Base-by-base conservation (phyloP, 306 rosid genomes). In the Oxytropis ochrocephala region DNA sequence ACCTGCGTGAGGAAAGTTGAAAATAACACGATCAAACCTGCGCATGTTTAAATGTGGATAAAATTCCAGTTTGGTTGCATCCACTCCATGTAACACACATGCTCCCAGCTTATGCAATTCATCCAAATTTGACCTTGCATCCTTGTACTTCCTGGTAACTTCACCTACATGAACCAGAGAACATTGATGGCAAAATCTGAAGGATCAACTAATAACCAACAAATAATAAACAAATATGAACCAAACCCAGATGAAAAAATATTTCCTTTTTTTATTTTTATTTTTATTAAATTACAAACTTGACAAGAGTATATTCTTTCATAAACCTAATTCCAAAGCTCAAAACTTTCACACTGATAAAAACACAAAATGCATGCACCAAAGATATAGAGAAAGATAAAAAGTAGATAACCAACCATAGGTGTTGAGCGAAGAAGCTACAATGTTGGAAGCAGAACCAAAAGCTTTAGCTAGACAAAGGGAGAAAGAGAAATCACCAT, bases 1-100 rank as follows among this genome's bases (percentile, higher is more conserved):
- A 44, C 86, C 93, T 0, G 86, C 87, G 74, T 87, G 92, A 43
- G 89, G 92, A 44, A 87, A 85, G 67, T 87, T 87, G 75, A 80
- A 85, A 62, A 82, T 74, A 44, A 88, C 56, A 11, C 81, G 57
- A 78, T 88, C 90, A 39, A 88, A 87, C 67, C 65, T 68, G 38
- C 60, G 78, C 77, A 48, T 69, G 2, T 11, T 43, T 49, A 87
- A 73, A 49, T 64, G 54, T 9, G 81, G 9, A 49, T 79, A 71
- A 48, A 5, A 7, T 57, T 62, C 62, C 95, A 88, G 79, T 67
- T 29, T 72, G 11, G 88, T 80, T 13, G 90, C 96, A 79, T 86
- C 83, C 42, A 89, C 79, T 67, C 71, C 84, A 57, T 82, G 79
- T 39, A 79, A 64, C 47, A 81, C 6, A 62, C 13, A 36, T 59